Evolutionary conservation across 805 yeast species (phyloP), one percentile per base, ranked within the genome.

Genomic region (Komagataella kurtzmanii): DNA sequence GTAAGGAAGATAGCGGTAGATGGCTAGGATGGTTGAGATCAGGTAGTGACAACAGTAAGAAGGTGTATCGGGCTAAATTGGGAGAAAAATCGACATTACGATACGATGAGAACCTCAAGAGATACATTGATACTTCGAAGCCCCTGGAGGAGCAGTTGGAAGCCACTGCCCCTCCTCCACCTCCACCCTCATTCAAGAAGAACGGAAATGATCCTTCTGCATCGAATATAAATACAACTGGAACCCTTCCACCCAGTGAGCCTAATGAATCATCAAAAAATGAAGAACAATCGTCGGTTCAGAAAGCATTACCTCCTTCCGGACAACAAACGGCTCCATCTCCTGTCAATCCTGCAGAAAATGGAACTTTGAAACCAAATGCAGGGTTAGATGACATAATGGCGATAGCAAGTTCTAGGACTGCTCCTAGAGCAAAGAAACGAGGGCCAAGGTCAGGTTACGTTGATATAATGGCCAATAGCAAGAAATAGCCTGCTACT

Each of bases 121-220:
- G 96, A 60, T 93, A 97, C 97, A 79, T 93, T 50, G 83, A 88
- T 61, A 79, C 77, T 52, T 77, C 80, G 55, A 80, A 78, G 3
- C 77, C 82, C 23, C 72, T 76, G 49, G 93, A 79, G 61, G 90
- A 84, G 49, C 81, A 81, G 58, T 66, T 73, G 50, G 71, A 69
- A 49, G 66, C 72, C 5, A 65, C 78, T 1, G 74, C 79, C 3
- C 80, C 83, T 2, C 83, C 91, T 2, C 91, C 96, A 3, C 40
- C 40, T 8, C 40, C 40, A 30, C 40, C 40, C 8, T 30, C 40
- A 14, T 79, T 83, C 1, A 81, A 82, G 23, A 64, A 59, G 57
- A 74, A 75, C 59, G 70, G 62, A 56, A 65, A 65, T 51, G 57
- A 57, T 17, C 53, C 59, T 19, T 56, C 62, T 3, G 53, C 58